These are phyloP conservation scores for Graphiopsis chlorocephala DNA, from an alignment of 2,329 filamentous ascomycete species.

Conservation along the genomic window DNA sequence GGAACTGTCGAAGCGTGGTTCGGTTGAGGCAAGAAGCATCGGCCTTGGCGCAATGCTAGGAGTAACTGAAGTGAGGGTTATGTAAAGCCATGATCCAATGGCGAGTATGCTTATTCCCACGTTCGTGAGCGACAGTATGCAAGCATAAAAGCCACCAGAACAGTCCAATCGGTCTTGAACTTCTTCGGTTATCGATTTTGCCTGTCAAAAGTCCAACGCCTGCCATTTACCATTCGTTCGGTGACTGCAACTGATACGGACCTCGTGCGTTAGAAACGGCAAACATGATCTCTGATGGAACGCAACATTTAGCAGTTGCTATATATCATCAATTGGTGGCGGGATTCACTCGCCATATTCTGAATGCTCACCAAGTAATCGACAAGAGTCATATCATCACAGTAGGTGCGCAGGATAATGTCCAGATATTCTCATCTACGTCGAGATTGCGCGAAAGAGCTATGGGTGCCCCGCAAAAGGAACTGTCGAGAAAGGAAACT, in stretches of 20 bases:
- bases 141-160: not conserved
- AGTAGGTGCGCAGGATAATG: not conserved
- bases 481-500: slow-evolving; percentile 8
- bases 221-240: not conserved
- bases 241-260: not conserved
- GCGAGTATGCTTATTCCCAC: not conserved
- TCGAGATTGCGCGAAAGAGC: not conserved
- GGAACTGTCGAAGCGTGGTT: not conserved
- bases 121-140: not conserved
- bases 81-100: not conserved
- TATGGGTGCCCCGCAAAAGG: not conserved
- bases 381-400: not conserved
- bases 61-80: not conserved
- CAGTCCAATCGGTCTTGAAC: not conserved
- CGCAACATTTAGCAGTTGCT: not conserved
- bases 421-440: not conserved
- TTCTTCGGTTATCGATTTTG: not conserved
- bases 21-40: not conserved
- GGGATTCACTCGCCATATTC: not conserved
- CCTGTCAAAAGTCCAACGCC: not conserved
- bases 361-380: not conserved
- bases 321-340: not conserved
- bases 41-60: not conserved
- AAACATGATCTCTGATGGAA: not conserved
- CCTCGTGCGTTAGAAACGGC: not conserved